phyloP scores from a whole-genome alignment of 495 filamentous ascomycete genomes.

The Thozetella sp. region DNA sequence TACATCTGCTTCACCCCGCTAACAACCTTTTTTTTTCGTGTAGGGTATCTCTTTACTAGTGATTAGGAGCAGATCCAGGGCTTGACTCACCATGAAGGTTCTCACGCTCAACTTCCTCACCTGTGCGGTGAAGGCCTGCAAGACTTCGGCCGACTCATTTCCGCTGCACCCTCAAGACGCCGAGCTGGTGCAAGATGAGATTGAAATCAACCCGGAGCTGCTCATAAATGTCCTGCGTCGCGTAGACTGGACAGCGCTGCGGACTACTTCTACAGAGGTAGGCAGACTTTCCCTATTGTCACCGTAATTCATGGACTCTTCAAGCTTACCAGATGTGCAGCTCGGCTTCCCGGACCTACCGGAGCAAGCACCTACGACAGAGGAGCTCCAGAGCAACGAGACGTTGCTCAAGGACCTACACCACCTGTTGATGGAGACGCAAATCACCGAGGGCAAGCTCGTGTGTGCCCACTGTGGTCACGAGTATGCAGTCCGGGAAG shows the following conservation, averaged over 20 bases:
- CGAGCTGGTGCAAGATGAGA: slow-evolving; percentile 80
- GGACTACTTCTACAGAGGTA: slow-evolving; percentile 79
- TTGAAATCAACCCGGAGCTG: slow-evolving; percentile 77
- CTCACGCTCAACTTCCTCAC: slow-evolving; percentile 96
- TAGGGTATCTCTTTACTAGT: not conserved
- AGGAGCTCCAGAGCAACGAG: slow-evolving; percentile 62
- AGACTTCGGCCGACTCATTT: slow-evolving; percentile 72
- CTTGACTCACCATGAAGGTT: slow-evolving; percentile 74
- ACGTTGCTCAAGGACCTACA: slow-evolving; percentile 78
- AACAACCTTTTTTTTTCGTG: not conserved
- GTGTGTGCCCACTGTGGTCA: slow-evolving; percentile 91
- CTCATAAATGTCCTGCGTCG: slow-evolving; percentile 81
- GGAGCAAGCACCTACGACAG: slow-evolving; percentile 56
- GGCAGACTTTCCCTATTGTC: slow-evolving; percentile 18
- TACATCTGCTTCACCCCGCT: not conserved
- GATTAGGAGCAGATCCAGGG: not conserved
- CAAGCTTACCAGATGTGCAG: slow-evolving; percentile 37
- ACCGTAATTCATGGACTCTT: slow-evolving; percentile 4
- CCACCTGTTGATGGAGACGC: slow-evolving; percentile 83
- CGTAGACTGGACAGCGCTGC: slow-evolving; percentile 84
- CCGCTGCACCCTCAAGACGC: slow-evolving; percentile 90
- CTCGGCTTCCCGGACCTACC: slow-evolving; percentile 83
- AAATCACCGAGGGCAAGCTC: slow-evolving; percentile 82
- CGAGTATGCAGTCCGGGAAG: slow-evolving; percentile 90
- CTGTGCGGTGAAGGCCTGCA: slow-evolving; percentile 94